Percentiles rank a stretch among this genome's conserved stretches.
These are phyloP conservation scores for Botrytis sinoallii DNA, from an alignment of 2,329 filamentous ascomycete genomes.

Conservation along the genomic window DNA sequence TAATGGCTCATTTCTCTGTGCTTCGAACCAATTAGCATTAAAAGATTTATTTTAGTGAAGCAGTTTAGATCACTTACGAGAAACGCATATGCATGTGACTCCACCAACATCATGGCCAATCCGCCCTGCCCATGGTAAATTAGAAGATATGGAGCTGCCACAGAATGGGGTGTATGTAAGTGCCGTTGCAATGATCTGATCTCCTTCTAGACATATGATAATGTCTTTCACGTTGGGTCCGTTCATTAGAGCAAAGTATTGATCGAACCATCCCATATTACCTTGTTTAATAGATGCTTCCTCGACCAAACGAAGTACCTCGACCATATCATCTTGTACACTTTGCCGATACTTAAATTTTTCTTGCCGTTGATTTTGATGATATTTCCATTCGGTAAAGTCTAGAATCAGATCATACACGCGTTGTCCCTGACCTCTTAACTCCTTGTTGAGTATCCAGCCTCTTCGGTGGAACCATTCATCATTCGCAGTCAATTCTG, in stretches of 20 bases:
- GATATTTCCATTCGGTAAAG: conserved; percentile 46
- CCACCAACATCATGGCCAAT: conserved; percentile 54
- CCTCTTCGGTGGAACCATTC: conserved; percentile 54
- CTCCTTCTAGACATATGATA: conserved; percentile 50
- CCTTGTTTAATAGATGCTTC: conserved; percentile 46
- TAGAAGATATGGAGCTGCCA: conserved; percentile 46
- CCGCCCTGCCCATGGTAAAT: conserved; percentile 54
- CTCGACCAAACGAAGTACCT: conserved; percentile 50
- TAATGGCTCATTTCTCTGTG: conserved; percentile 43
- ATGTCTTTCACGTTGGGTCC: conserved; percentile 51
- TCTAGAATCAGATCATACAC: conserved; percentile 54
- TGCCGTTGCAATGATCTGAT: conserved; percentile 50
- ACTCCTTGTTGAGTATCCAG: conserved; percentile 48
- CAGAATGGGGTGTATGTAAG: conserved; percentile 51
- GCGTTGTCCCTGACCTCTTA: conserved; percentile 48
- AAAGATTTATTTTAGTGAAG: background rate
- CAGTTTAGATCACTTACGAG: conserved; percentile 44
- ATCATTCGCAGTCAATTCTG: conserved; percentile 39
- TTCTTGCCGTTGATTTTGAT: conserved; percentile 42
- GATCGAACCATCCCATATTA: conserved; percentile 57
- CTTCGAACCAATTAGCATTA: conserved; percentile 23
- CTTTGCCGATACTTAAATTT: conserved; percentile 40
- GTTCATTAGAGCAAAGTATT: conserved; percentile 52
- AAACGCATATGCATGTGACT: conserved; percentile 58
- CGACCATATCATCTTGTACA: conserved; percentile 43